phyloP scores from a whole-genome alignment of 352 stramenopile species.

The Thalassiosira oceanica region DNA sequence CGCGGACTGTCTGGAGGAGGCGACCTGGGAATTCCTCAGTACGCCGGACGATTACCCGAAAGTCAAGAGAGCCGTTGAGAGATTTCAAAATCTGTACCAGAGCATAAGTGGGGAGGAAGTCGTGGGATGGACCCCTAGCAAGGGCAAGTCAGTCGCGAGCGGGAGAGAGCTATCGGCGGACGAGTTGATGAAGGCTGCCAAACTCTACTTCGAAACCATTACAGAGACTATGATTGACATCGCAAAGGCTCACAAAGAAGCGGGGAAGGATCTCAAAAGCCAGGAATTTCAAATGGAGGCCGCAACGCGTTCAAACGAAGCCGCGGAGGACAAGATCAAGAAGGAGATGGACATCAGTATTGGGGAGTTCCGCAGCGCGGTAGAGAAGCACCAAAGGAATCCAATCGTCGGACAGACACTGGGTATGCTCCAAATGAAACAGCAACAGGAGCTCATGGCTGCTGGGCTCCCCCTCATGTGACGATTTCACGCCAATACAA shows the following conservation, averaged over 20 bases:
- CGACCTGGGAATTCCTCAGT: constrained; percentile 75
- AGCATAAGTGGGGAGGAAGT: constrained; percentile 69
- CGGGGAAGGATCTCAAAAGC: constrained; percentile 64
- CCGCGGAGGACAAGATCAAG: constrained; percentile 63
- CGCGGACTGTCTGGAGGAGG: constrained; percentile 78
- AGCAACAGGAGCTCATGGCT: constrained; percentile 75
- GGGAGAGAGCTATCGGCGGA: constrained; percentile 55
- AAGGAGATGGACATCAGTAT: constrained; percentile 50
- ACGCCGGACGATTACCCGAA: constrained; percentile 59
- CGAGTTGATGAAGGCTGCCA: constrained; percentile 64
- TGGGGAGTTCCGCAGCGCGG: constrained; percentile 60
- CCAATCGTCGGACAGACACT: constrained; percentile 68
- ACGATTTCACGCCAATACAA: too few relatives aligned
- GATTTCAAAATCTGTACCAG: constrained; percentile 82
- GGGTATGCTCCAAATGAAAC: constrained; percentile 80
- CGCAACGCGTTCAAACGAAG: constrained; percentile 63
- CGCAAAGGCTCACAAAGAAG: constrained; percentile 49
- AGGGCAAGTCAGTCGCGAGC: constrained; percentile 9
- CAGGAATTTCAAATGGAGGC: constrained; percentile 74
- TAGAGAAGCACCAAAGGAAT: constrained; percentile 67
- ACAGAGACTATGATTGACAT: constrained; percentile 67
- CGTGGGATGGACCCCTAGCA: constrained; percentile 54
- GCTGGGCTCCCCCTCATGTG: constrained; percentile 55
- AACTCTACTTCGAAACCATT: constrained; percentile 75
- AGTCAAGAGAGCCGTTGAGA: constrained; percentile 67